phyloP scores from a whole-genome alignment of 1,284 basidiomycete species.

The Wolfiporia cocos region DNA sequence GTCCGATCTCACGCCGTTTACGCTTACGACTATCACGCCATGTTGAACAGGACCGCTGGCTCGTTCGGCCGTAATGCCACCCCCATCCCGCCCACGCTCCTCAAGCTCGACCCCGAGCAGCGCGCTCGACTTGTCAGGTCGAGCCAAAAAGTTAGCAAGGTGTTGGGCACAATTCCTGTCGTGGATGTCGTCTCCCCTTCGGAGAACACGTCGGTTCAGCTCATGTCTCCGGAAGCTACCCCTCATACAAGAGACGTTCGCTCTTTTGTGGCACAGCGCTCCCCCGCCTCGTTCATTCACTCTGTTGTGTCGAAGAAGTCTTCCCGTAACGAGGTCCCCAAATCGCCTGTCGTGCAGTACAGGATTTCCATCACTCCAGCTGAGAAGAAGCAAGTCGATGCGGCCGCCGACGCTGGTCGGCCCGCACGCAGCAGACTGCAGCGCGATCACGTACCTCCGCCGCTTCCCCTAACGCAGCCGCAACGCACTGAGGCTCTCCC shows the following conservation, averaged over 20 bases:
- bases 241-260: not conserved
- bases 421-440: slow-evolving; percentile 4
- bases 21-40: slow-evolving; percentile 2
- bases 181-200: slow-evolving; percentile 14
- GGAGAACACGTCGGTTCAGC: slow-evolving; percentile 1
- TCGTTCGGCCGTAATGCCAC: slow-evolving; percentile 11
- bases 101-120: slow-evolving; percentile 17
- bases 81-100: slow-evolving; percentile 10
- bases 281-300: slow-evolving; percentile 4
- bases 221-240: not conserved
- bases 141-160: slow-evolving; percentile 15
- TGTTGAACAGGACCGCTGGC: slow-evolving; percentile 16
- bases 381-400: not conserved
- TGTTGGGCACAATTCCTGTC: slow-evolving; percentile 15
- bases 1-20: slow-evolving; percentile 2
- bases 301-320: not conserved
- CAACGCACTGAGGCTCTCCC: slow-evolving; percentile 5
- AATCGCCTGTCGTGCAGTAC: slow-evolving; percentile 5
- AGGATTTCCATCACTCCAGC: not conserved
- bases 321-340: not conserved
- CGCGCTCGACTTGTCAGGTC: slow-evolving; percentile 15
- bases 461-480: slow-evolving; percentile 11
- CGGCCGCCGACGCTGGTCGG: not conserved
- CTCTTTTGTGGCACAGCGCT: not conserved
- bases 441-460: slow-evolving; percentile 11